Conservation (phyloP, 306 rosid species). For the Vigna radiata region DNA sequence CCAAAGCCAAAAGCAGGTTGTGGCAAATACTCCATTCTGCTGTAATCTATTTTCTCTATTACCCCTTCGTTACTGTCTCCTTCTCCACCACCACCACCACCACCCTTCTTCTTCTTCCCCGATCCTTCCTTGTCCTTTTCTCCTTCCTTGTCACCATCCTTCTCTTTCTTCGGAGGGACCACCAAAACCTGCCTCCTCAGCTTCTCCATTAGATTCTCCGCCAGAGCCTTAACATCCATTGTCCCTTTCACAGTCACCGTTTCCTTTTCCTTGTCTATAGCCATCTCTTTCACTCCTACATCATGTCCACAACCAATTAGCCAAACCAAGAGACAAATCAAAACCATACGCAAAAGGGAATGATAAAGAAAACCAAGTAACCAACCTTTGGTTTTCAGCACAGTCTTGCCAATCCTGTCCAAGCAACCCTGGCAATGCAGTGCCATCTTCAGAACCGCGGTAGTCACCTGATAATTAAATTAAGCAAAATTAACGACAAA, state of each 20-base stretch:
- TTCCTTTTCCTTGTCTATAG: conserved; percentile 71
- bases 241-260: conserved; percentile 68
- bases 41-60: conserved; percentile 40
- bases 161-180: conserved; percentile 73
- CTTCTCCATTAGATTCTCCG: conserved; percentile 52
- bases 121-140: conserved; percentile 38
- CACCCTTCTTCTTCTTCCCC: conserved; percentile 48
- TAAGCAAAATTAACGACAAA: neutral
- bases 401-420: conserved; percentile 57
- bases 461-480: conserved; percentile 55
- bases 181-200: conserved; percentile 72
- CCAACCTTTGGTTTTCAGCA: conserved; percentile 73
- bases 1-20: conserved; percentile 44
- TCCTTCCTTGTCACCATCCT: conserved; percentile 30
- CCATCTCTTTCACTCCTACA: conserved; percentile 62
- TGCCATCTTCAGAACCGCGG: conserved; percentile 73
- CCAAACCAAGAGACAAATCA: neutral
- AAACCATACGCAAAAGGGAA: no score
- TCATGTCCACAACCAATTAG: neutral
- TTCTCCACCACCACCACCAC: conserved; percentile 29
- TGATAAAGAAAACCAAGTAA: neutral
- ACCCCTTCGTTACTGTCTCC: conserved; percentile 21
- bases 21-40: conserved; percentile 41
- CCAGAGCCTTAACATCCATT: conserved; percentile 74
- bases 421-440: conserved; percentile 87